Percentiles rank a stretch among this genome's conserved stretches.
phyloP scores from a whole-genome alignment of 2,329 filamentous ascomycete genomes.

The Tolypocladium nubicola region DNA sequence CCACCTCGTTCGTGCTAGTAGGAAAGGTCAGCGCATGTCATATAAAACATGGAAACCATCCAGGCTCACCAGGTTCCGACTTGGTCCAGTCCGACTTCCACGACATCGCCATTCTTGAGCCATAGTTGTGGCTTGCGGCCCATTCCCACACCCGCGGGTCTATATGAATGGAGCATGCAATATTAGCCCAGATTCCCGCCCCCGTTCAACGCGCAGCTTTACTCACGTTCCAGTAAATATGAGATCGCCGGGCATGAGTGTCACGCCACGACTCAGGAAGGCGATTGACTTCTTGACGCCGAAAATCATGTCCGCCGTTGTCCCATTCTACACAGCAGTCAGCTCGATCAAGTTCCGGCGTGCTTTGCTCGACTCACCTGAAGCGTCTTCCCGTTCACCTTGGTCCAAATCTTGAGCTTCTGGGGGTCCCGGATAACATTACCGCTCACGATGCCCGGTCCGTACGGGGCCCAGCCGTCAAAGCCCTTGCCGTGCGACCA shows the following conservation, averaged over 20 bases:
- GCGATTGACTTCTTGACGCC: constrained; percentile 46
- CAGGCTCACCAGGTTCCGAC: constrained; percentile 44
- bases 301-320: constrained; percentile 54
- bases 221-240: constrained; percentile 56
- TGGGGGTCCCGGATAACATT: constrained; percentile 47
- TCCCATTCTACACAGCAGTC: constrained; percentile 29
- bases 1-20: constrained; percentile 18
- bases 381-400: constrained; percentile 46
- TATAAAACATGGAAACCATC: background rate
- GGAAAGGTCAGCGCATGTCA: background rate
- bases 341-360: background rate
- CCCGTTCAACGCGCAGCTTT: background rate
- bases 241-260: constrained; percentile 51
- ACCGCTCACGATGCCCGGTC: constrained; percentile 57
- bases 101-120: constrained; percentile 59
- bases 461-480: constrained; percentile 65
- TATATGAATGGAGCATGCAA: constrained; percentile 11
- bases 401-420: constrained; percentile 43
- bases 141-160: constrained; percentile 61
- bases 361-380: constrained; percentile 26
- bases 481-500: constrained; percentile 66
- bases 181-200: background rate
- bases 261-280: constrained; percentile 51
- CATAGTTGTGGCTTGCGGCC: constrained; percentile 55
- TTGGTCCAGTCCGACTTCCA: constrained; percentile 56